Conservation (phyloP, 805 yeast genomes). For the Candida lessepsii region DNA sequence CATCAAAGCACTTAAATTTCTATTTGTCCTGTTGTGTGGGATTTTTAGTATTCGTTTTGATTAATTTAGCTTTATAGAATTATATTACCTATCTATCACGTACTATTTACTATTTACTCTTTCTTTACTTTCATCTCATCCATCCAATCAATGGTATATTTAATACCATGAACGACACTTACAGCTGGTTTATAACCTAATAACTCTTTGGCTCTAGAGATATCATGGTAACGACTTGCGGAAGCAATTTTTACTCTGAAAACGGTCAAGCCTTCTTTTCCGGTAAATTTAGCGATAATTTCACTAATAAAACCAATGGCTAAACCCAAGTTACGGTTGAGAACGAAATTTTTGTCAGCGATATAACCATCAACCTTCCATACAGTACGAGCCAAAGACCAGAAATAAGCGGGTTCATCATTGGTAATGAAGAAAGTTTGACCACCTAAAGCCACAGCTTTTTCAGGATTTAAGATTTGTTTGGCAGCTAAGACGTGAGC, state of each 20-base stretch:
- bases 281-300: constrained; percentile 62
- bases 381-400: constrained; percentile 94
- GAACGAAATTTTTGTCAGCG: constrained; percentile 64
- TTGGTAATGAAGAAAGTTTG: constrained; percentile 89
- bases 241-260: constrained; percentile 91
- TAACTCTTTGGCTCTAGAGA: constrained; percentile 74
- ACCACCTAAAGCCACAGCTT: constrained; percentile 61
- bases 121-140: no score
- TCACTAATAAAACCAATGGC: constrained; percentile 80
- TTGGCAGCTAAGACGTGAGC: constrained; percentile 92
- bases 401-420: constrained; percentile 91
- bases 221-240: constrained; percentile 91
- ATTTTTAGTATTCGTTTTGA: background rate
- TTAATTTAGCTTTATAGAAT: constrained; percentile 1
- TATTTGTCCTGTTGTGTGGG: constrained; percentile 2
- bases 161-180: constrained; percentile 75
- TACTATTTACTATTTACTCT: constrained; percentile 18
- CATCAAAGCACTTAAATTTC: constrained; percentile 4
- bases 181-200: constrained; percentile 82
- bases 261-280: constrained; percentile 92
- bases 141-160: constrained; percentile 82
- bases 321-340: constrained; percentile 75
- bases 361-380: constrained; percentile 96
- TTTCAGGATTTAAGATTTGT: constrained; percentile 52
- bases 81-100: background rate